phyloP scores from a whole-genome alignment of 768 basidiomycete genomes.

The Podaxis rugospora region DNA sequence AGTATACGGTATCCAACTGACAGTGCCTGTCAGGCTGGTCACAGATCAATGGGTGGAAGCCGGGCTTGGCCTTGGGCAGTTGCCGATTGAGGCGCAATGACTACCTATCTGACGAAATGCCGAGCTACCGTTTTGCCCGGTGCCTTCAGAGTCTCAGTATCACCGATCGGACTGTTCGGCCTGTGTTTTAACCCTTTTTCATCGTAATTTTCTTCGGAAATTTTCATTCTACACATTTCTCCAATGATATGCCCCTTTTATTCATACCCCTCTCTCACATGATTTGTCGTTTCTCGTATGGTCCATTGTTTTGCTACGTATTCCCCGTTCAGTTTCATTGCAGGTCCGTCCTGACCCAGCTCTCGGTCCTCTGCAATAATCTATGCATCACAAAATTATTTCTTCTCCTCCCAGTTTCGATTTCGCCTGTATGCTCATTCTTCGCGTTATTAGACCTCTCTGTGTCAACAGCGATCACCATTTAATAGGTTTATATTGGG shows the following conservation, averaged over 20 bases:
- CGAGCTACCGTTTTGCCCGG: not conserved
- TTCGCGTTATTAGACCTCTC: no score
- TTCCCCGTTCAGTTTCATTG: no score
- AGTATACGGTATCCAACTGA: conserved; percentile 34
- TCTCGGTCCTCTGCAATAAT: no score
- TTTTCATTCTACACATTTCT: not conserved
- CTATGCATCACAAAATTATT: no score
- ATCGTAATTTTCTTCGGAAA: no score
- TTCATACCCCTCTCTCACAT: not conserved
- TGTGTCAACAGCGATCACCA: no score
- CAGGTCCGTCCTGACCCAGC: no score
- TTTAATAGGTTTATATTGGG: no score
- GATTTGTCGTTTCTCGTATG: no score
- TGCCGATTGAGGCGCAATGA: not conserved
- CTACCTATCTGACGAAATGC: not conserved
- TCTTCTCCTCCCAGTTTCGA: no score
- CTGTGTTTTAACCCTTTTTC: not conserved
- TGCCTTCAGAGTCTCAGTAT: not conserved
- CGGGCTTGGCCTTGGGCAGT: not conserved
- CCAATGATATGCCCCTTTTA: not conserved
- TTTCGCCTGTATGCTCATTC: no score
- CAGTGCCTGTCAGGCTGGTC: conserved; percentile 51
- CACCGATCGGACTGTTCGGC: not conserved
- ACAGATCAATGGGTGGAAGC: conserved; percentile 43
- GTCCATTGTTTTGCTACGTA: no score